Conservation (phyloP, 2,329 filamentous ascomycete species). For the Cercospora nicotianae region DNA sequence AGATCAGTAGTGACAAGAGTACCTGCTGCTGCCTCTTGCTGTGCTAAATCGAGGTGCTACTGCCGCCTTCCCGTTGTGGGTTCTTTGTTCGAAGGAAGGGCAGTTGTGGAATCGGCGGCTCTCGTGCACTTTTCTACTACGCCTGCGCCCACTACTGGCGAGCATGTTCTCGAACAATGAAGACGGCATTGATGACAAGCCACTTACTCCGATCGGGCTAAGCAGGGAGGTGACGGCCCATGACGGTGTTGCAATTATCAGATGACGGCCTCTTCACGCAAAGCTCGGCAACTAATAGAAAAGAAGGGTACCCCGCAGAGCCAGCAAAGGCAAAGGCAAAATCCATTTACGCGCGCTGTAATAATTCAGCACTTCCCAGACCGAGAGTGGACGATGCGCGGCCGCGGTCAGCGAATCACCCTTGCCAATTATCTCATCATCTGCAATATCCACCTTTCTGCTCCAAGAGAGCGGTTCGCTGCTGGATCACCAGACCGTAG, state of each 20-base stretch:
- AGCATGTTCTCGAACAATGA: slow-evolving; percentile 3
- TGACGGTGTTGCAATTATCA: slow-evolving; percentile 3
- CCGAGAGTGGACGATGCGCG: neutral
- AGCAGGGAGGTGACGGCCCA: neutral
- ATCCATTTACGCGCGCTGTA: neutral
- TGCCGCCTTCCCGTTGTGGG: slow-evolving; percentile 1
- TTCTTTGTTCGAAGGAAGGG: neutral
- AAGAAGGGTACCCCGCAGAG: slow-evolving; percentile 4
- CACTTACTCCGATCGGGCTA: slow-evolving; percentile 1
- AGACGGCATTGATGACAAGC: neutral
- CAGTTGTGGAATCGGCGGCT: neutral
- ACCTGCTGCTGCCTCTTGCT: neutral
- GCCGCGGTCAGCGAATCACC: neutral
- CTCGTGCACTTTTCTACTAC: neutral
- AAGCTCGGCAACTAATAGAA: neutral
- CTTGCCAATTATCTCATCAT: neutral
- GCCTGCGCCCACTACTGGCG: neutral
- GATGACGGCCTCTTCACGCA: slow-evolving; percentile 5
- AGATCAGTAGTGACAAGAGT: slow-evolving; percentile 4
- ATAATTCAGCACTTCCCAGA: slow-evolving; percentile 1
- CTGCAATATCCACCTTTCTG: neutral
- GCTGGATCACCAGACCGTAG: neutral
- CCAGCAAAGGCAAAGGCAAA: neutral
- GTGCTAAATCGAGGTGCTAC: neutral
- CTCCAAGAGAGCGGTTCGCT: neutral